These are phyloP conservation scores for Sungouiella blattae DNA, from an alignment of 805 yeast species.

Conservation along the genomic window DNA sequence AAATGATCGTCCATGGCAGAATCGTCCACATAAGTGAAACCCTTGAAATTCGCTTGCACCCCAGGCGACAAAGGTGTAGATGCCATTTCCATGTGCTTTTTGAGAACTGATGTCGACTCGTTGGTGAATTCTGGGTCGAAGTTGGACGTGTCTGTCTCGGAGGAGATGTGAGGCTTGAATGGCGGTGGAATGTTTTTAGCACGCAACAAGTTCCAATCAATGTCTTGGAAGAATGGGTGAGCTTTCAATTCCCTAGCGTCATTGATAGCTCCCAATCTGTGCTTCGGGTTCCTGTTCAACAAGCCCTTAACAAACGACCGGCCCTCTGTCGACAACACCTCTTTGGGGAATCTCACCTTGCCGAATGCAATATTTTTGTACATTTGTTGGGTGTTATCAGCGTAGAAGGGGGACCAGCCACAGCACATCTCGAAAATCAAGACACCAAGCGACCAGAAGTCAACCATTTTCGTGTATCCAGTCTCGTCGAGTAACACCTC, in stretches of 20 bases:
- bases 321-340: conserved; percentile 88
- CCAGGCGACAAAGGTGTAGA: conserved; percentile 90
- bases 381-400: conserved; percentile 98
- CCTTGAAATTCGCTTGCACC: conserved; percentile 93
- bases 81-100: conserved; percentile 58
- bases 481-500: conserved; percentile 92
- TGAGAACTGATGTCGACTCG: conserved; percentile 80
- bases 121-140: conserved; percentile 97
- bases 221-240: conserved; percentile 87
- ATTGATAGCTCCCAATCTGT: conserved; percentile 84
- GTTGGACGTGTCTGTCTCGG: conserved; percentile 92
- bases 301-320: conserved; percentile 93
- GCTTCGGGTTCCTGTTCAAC: conserved; percentile 92
- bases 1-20: conserved; percentile 88
- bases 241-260: conserved; percentile 92
- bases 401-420: conserved; percentile 99
- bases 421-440: conserved; percentile 98
- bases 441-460: conserved; percentile 97
- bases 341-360: conserved; percentile 95
- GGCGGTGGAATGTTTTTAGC: conserved; percentile 92
- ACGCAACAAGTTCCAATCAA: conserved; percentile 81
- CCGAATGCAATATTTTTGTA: conserved; percentile 98
- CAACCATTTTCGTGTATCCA: conserved; percentile 98
- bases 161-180: conserved; percentile 85
- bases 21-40: conserved; percentile 94